phyloP scores from a whole-genome alignment of 2,329 filamentous ascomycete genomes.

The Sarocladium brachiariae region DNA sequence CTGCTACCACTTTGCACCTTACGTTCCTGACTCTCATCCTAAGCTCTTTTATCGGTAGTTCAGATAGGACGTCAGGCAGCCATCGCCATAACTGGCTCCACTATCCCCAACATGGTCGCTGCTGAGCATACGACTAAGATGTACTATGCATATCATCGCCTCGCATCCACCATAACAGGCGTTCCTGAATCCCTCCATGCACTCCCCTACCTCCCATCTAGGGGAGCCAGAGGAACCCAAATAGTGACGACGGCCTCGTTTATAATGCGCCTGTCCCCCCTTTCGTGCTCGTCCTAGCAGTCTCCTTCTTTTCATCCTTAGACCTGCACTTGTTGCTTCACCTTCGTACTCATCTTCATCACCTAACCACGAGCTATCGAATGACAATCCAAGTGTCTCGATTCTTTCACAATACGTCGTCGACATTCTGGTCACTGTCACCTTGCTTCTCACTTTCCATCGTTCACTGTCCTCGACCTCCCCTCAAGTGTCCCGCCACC shows the following conservation, averaged over 20 bases:
- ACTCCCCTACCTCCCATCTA: not conserved
- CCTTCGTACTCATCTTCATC: not conserved
- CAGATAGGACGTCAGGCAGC: not conserved
- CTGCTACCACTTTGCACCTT: not conserved
- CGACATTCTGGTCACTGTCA: not conserved
- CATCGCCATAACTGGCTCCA: not conserved
- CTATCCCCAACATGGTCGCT: not conserved
- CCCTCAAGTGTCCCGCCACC: too few species aligned
- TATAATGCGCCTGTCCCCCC: constrained; percentile 5
- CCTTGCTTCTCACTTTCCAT: not conserved
- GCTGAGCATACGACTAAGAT: not conserved
- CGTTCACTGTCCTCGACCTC: too few species aligned
- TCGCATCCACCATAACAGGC: constrained; percentile 2
- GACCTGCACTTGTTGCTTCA: not conserved
- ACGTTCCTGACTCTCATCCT: not conserved
- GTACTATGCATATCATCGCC: constrained; percentile 5
- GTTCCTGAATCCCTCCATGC: constrained; percentile 7
- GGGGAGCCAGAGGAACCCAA: not conserved
- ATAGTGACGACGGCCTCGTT: constrained; percentile 9
- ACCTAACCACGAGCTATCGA: too few species aligned
- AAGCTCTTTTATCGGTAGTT: not conserved
- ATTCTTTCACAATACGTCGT: not conserved
- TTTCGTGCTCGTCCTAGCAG: not conserved
- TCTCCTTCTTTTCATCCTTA: constrained; percentile 3
- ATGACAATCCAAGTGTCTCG: too few species aligned